Conservation (phyloP, 2,329 filamentous ascomycete species). For the Pestalotiopsis sp. region DNA sequence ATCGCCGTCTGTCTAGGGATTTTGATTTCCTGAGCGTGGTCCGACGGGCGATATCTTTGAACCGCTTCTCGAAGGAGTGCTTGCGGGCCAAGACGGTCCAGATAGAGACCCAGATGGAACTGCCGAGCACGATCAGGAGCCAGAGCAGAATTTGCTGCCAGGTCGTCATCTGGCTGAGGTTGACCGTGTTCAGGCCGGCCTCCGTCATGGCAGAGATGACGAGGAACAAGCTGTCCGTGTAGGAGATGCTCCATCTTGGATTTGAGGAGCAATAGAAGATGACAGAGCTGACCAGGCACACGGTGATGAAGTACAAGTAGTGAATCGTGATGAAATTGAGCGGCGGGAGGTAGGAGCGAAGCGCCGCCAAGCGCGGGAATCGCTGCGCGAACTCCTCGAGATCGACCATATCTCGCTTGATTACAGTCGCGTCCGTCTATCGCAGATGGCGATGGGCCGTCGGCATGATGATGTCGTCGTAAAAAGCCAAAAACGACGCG, state of each 20-base stretch:
- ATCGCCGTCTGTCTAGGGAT: not conserved
- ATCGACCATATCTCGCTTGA: not conserved
- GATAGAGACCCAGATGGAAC: slow-evolving; percentile 65
- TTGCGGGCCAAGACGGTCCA: slow-evolving; percentile 63
- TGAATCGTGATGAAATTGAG: slow-evolving; percentile 66
- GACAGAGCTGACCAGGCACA: slow-evolving; percentile 54
- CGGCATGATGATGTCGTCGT: not conserved
- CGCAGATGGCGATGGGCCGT: not conserved
- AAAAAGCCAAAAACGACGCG: too few relatives aligned
- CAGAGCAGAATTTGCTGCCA: slow-evolving; percentile 70
- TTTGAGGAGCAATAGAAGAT: slow-evolving; percentile 62
- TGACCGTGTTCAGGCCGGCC: slow-evolving; percentile 67
- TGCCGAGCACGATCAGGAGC: slow-evolving; percentile 64
- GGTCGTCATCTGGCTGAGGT: slow-evolving; percentile 62
- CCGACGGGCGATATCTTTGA: slow-evolving; percentile 50
- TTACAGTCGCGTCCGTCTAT: not conserved
- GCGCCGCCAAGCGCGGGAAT: not conserved
- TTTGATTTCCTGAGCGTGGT: slow-evolving; percentile 31
- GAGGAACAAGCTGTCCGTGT: slow-evolving; percentile 67
- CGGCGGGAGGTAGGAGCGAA: slow-evolving; percentile 35
- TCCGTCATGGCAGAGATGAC: slow-evolving; percentile 66
- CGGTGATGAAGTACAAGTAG: slow-evolving; percentile 64
- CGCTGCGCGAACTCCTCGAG: not conserved
- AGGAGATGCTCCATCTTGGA: slow-evolving; percentile 52
- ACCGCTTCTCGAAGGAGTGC: slow-evolving; percentile 61